Conservation (phyloP, 2,329 filamentous ascomycete genomes). For the Balansia obtecta region DNA sequence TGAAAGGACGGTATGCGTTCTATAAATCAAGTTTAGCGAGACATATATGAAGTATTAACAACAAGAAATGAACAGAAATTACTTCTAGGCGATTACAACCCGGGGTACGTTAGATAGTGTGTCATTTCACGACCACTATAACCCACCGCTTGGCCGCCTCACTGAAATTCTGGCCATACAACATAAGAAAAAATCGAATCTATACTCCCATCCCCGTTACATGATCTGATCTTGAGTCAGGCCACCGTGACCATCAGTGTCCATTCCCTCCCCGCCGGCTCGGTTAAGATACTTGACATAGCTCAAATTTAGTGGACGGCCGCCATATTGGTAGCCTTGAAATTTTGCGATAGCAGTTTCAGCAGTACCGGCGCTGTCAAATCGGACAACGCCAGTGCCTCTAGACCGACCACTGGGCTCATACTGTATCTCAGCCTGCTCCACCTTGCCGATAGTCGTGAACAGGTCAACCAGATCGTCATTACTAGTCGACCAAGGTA, state of each 20-base stretch:
- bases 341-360: constrained; percentile 95
- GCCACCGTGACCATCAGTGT: constrained; percentile 61
- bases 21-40: too few species aligned
- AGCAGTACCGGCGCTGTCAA: constrained; percentile 70
- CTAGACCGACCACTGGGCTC: constrained; percentile 92
- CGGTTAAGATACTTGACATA: constrained; percentile 86
- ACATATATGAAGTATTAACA: constrained; percentile 28
- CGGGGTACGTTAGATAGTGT: background rate
- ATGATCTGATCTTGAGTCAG: constrained; percentile 98
- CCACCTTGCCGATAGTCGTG: constrained; percentile 94
- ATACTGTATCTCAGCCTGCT: constrained; percentile 98
- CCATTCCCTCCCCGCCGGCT: constrained; percentile 61
- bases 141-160: background rate
- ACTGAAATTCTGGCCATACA: background rate
- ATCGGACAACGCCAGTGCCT: constrained; percentile 92
- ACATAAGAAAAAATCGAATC: background rate
- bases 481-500: constrained; percentile 98
- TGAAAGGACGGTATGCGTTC: too few species aligned
- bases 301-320: constrained; percentile 81
- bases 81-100: background rate
- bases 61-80: constrained; percentile 10
- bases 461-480: constrained; percentile 95
- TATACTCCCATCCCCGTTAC: constrained; percentile 32
- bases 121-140: background rate
- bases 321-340: constrained; percentile 93